Base-by-base conservation (phyloP, 2,329 filamentous ascomycete genomes). In the Hymenoscyphus occultus region DNA sequence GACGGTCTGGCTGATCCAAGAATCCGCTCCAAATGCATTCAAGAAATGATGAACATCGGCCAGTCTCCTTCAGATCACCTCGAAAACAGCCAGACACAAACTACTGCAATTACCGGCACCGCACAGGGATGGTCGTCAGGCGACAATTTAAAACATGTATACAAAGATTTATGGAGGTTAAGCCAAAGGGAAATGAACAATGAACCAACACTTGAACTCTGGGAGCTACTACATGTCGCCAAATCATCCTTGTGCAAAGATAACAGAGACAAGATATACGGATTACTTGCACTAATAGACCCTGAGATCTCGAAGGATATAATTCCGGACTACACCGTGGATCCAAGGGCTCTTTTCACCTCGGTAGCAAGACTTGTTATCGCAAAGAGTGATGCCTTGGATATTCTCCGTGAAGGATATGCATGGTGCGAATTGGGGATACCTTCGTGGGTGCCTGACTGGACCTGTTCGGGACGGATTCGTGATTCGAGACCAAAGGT, bases 231-330 rank as follows among this genome's bases (percentile, higher is more conserved):
- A 2, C 62, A 64, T 51, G 13, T 70, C 54, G 64, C 66, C 1
- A 64, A 64, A 22, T 57, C 56, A 28, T 57, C 64, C n/a, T 39
- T 61, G 1, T 66, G 32, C 9, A 14, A 16, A 4, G 65, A 69
- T 60, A 10, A 39, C 10, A 65, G 69, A 39, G 69, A 70, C 35
- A 71, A 68, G 61, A 65, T 71, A 2, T 70, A 69, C 56, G 68
- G 66, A 9, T 58, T 71, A 9, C 19, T 68, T 31, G 66, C 66
- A 10, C 32, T 71, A 32, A 69, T 69, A 61, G 62, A 67, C 13
- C 58, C 42, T 5, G 5, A 5, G 0, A 61, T 71, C 28, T 60
- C 64, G 12, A 19, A 31, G 13, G 32, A 64, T 3, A 22, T 70
- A 16, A 56, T 61, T 2, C 67, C 65, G 1, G n/a, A 69, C 60